phyloP scores from a whole-genome alignment of 169 alveolate species.

The Blepharisma undulans region DNA sequence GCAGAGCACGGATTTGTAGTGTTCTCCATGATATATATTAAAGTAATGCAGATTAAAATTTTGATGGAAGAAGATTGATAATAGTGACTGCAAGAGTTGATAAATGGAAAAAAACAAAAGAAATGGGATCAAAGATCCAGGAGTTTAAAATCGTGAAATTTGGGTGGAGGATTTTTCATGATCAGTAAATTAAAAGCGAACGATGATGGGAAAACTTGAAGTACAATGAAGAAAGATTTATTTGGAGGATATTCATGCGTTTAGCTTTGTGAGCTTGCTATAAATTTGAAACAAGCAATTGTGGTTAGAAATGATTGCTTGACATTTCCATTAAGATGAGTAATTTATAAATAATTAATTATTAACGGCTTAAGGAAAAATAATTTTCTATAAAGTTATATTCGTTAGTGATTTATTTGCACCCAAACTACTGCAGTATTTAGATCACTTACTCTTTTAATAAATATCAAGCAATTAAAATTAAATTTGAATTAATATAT shows the following conservation, averaged over 20 bases:
- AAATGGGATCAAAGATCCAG: neutral
- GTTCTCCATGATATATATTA: neutral
- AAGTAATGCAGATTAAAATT: neutral
- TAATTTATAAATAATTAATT: too few relatives aligned
- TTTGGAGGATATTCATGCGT: neutral
- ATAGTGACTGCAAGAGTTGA: neutral
- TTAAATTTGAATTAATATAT: neutral
- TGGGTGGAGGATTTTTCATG: neutral
- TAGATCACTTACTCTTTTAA: neutral
- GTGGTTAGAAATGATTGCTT: neutral
- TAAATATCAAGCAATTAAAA: neutral
- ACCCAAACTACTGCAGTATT: neutral
- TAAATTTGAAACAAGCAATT: neutral
- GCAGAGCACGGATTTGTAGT: neutral
- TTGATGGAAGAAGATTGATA: neutral
- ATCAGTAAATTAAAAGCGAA: neutral
- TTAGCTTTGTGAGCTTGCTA: neutral
- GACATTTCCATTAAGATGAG: neutral
- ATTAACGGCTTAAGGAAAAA: neutral
- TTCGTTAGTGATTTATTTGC: too few relatives aligned
- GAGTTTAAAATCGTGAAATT: neutral
- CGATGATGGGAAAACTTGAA: neutral
- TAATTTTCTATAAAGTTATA: neutral
- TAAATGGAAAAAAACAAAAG: constrained; percentile 25
- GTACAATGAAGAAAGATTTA: neutral